phyloP scores from a whole-genome alignment of 352 stramenopile species.

The Pythium aquatile region DNA sequence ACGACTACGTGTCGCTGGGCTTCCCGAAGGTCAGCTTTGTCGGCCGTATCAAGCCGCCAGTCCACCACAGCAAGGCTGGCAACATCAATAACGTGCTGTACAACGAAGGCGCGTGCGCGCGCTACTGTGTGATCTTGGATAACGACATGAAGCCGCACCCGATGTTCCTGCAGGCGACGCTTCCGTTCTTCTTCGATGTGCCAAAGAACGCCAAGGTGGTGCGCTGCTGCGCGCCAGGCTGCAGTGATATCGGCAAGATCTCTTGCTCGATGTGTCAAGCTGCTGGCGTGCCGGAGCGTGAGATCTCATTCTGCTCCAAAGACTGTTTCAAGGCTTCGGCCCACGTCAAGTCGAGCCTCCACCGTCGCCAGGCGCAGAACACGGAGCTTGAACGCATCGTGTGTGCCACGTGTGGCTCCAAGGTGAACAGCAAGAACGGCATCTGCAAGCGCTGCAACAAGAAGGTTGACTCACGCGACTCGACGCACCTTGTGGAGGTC shows the following conservation, averaged over 20 bases:
- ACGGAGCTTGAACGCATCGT: slow-evolving; percentile 66
- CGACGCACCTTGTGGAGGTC: slow-evolving; percentile 26
- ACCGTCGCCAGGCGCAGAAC: slow-evolving; percentile 71
- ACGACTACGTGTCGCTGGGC: slow-evolving; percentile 64
- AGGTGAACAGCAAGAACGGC: slow-evolving; percentile 59
- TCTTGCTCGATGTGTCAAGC: slow-evolving; percentile 87
- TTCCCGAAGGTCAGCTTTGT: slow-evolving; percentile 77
- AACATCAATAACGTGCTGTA: slow-evolving; percentile 91
- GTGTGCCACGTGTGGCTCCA: slow-evolving; percentile 71
- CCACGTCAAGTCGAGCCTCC: slow-evolving; percentile 73
- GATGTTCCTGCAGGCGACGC: slow-evolving; percentile 78
- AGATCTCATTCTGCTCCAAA: slow-evolving; percentile 87
- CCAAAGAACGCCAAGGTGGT: slow-evolving; percentile 71
- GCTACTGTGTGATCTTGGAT: slow-evolving; percentile 79
- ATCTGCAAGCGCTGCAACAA: slow-evolving; percentile 81
- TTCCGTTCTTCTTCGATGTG: slow-evolving; percentile 87
- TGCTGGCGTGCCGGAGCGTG: slow-evolving; percentile 75
- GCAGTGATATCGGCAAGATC: slow-evolving; percentile 81
- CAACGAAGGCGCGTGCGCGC: slow-evolving; percentile 81
- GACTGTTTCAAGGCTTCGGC: slow-evolving; percentile 85
- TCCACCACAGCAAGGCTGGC: slow-evolving; percentile 82
- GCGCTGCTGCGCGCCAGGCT: slow-evolving; percentile 67
- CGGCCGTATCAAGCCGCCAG: slow-evolving; percentile 70
- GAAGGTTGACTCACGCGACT: slow-evolving; percentile 13
- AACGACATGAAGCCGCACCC: slow-evolving; percentile 86